These are phyloP conservation scores for Melampsora larici-populina DNA, from an alignment of 1,284 basidiomycete species.

Conservation along the genomic window DNA sequence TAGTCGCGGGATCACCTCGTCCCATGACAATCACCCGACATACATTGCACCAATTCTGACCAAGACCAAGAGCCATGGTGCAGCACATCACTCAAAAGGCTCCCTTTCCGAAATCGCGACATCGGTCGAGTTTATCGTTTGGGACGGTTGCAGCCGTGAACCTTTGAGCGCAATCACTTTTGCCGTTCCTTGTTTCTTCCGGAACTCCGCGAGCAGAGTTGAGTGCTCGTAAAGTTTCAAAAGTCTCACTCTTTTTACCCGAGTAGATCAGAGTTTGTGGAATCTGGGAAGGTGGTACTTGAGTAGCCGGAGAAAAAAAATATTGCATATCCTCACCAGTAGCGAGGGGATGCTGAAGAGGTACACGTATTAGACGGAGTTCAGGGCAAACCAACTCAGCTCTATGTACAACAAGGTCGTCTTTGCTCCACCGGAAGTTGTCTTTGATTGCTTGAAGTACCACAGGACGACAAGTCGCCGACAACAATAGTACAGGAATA, in stretches of 20 bases:
- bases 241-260: neutral
- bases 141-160: neutral
- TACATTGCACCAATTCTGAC: neutral
- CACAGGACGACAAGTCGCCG: neutral
- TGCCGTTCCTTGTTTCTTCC: neutral
- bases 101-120: too few species aligned
- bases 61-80: too few species aligned
- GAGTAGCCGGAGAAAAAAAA: neutral
- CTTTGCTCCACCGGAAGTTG: slow-evolving; percentile 2
- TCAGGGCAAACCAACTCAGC: slow-evolving; percentile 7
- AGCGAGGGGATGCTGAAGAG: neutral
- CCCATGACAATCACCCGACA: neutral
- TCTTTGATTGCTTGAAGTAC: slow-evolving; percentile 13
- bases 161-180: neutral
- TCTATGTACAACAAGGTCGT: too few species aligned
- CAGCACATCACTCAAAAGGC: too few species aligned
- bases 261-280: neutral
- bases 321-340: neutral
- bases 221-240: neutral
- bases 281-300: neutral
- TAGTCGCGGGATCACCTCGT: neutral
- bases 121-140: too few species aligned
- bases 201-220: neutral
- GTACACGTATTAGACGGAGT: neutral
- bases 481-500: slow-evolving; percentile 4